phyloP scores from a whole-genome alignment of 2,329 filamentous ascomycete species.

The Fusarium graminum region DNA sequence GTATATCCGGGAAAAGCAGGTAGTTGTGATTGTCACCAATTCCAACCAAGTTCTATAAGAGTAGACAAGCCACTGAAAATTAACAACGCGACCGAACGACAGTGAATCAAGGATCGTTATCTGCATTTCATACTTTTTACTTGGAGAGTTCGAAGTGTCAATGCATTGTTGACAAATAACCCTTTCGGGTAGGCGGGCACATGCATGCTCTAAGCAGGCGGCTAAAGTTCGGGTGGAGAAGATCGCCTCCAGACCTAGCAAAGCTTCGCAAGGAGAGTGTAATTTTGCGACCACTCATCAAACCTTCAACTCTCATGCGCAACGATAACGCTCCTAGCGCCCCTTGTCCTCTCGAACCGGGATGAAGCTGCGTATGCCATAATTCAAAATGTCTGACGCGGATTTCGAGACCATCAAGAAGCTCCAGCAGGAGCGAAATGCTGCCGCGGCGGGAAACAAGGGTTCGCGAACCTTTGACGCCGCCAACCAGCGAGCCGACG shows the following conservation, averaged over 20 bases:
- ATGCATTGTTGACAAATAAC: conserved; percentile 23
- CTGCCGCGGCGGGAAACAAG: conserved; percentile 81
- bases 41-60: no score
- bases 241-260: conserved; percentile 48
- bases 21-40: no score
- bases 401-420: conserved; percentile 90
- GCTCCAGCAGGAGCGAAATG: conserved; percentile 94
- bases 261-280: conserved; percentile 47
- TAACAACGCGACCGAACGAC: no score
- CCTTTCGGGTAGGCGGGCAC: conserved; percentile 25
- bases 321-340: conserved; percentile 52
- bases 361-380: conserved; percentile 56
- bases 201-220: conserved; percentile 37
- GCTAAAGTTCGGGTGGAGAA: conserved; percentile 52
- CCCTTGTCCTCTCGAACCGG: conserved; percentile 58
- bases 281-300: conserved; percentile 51
- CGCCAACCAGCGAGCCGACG: conserved; percentile 84
- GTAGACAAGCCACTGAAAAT: no score
- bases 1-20: no score
- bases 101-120: neutral
- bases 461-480: conserved; percentile 83
- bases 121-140: neutral
- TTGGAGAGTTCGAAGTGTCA: neutral
- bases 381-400: conserved; percentile 75
- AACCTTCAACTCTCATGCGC: conserved; percentile 53